These are phyloP conservation scores for Tuber microsphaerosporum DNA, from an alignment of 495 filamentous ascomycete genomes.

Conservation along the genomic window DNA sequence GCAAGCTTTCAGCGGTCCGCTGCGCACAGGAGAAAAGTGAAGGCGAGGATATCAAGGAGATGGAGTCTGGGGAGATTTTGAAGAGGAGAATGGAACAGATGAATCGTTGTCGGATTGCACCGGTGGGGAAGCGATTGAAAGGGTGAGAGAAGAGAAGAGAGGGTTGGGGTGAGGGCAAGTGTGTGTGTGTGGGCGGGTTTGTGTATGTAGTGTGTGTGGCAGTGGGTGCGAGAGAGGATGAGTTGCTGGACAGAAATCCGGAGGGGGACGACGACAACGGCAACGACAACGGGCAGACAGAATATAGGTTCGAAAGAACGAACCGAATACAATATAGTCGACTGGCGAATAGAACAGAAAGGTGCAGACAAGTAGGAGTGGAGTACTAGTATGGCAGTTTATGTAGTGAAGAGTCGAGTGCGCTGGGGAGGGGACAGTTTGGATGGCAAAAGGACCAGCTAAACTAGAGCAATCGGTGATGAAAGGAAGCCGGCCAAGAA, in stretches of 20 bases:
- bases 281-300: background rate
- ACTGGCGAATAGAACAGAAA: background rate
- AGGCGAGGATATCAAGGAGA: slow-evolving; percentile 23
- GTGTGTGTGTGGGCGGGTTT: slow-evolving; percentile 40
- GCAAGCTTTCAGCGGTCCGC: slow-evolving; percentile 37
- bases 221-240: background rate
- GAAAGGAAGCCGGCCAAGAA: background rate
- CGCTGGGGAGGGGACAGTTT: background rate
- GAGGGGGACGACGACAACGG: background rate
- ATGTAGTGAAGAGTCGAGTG: background rate
- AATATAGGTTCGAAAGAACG: background rate
- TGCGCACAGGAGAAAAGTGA: slow-evolving; percentile 23
- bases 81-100: background rate
- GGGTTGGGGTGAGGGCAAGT: slow-evolving; percentile 38
- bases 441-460: background rate
- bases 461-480: background rate
- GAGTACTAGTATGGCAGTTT: background rate
- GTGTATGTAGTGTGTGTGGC: slow-evolving; percentile 30
- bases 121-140: slow-evolving; percentile 11
- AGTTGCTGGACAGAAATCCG: slow-evolving; percentile 5
- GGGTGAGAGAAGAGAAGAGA: slow-evolving; percentile 10
- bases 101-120: slow-evolving; percentile 14
- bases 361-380: background rate
- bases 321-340: background rate
- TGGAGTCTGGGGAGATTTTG: slow-evolving; percentile 5